phyloP scores from a whole-genome alignment of 352 stramenopile species.

The Pythium chondricola region DNA sequence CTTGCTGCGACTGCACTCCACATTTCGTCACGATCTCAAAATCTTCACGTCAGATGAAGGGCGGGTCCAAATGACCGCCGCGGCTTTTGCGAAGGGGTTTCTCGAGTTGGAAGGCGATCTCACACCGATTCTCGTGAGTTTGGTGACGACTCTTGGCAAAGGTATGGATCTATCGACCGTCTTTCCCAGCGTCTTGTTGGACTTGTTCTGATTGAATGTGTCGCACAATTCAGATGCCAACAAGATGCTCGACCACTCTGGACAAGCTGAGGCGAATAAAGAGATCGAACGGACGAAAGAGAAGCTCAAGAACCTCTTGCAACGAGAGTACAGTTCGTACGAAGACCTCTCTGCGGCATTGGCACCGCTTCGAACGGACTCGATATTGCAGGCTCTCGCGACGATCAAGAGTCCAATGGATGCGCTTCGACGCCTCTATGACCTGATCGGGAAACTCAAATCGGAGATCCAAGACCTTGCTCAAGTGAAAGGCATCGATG shows the following conservation, averaged over 20 bases:
- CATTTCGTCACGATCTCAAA: constrained; percentile 99
- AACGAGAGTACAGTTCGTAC: constrained; percentile 60
- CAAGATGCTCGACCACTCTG: constrained; percentile 98
- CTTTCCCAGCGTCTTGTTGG: background rate
- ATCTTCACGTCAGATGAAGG: constrained; percentile 99
- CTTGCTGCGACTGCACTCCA: constrained; percentile 97
- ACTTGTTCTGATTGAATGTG: background rate
- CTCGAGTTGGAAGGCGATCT: constrained; percentile 98
- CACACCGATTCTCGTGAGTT: constrained; percentile 97
- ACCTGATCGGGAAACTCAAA: constrained; percentile 73
- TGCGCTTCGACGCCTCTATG: constrained; percentile 54
- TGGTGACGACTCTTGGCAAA: constrained; percentile 85
- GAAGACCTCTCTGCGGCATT: constrained; percentile 64
- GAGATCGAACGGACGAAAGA: constrained; percentile 77
- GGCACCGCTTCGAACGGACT: constrained; percentile 67
- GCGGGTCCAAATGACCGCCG: constrained; percentile 98
- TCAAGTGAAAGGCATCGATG: constrained; percentile 73
- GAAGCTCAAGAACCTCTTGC: constrained; percentile 90
- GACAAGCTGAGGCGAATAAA: constrained; percentile 96
- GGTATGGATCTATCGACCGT: constrained; percentile 23
- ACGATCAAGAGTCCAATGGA: constrained; percentile 83
- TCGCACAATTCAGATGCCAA: constrained; percentile 51
- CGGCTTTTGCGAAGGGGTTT: constrained; percentile 99
- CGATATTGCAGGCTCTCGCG: constrained; percentile 68
- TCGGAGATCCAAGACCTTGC: constrained; percentile 68